Conservation (phyloP, 140 eudicot species). For the Senecio squalidus region DNA sequence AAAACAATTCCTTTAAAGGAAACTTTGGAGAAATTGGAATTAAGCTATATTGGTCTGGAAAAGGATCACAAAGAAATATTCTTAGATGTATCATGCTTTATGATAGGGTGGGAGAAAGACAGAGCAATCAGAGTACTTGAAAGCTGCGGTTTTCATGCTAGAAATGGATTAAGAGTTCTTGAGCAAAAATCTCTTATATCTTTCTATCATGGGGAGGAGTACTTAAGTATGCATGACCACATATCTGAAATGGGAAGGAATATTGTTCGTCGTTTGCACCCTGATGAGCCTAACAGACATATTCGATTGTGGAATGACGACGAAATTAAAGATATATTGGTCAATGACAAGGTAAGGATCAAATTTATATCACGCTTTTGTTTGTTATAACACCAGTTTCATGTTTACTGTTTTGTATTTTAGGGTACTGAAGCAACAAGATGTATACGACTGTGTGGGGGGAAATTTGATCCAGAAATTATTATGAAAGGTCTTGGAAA, state of each 20-base stretch:
- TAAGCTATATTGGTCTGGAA: conserved; percentile 13
- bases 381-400: neutral
- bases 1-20: neutral
- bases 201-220: neutral
- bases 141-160: conserved; percentile 17
- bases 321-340: conserved; percentile 5
- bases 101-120: conserved; percentile 6
- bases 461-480: neutral
- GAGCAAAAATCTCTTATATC: conserved; percentile 18
- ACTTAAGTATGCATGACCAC: conserved; percentile 25
- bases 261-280: conserved; percentile 12
- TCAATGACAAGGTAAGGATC: conserved; percentile 5
- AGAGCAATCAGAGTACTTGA: conserved; percentile 1
- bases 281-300: neutral
- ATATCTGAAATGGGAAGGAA: conserved; percentile 29
- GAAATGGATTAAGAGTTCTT: conserved; percentile 16
- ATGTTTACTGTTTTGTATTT: neutral
- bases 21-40: neutral
- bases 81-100: conserved; percentile 22
- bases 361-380: neutral
- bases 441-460: neutral
- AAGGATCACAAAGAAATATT: conserved; percentile 13
- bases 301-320: conserved; percentile 19
- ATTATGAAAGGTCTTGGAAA: conserved; percentile 8
- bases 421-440: neutral